phyloP scores from a whole-genome alignment of 2,329 filamentous ascomycete species.

The Chaetomiaceae sp. region DNA sequence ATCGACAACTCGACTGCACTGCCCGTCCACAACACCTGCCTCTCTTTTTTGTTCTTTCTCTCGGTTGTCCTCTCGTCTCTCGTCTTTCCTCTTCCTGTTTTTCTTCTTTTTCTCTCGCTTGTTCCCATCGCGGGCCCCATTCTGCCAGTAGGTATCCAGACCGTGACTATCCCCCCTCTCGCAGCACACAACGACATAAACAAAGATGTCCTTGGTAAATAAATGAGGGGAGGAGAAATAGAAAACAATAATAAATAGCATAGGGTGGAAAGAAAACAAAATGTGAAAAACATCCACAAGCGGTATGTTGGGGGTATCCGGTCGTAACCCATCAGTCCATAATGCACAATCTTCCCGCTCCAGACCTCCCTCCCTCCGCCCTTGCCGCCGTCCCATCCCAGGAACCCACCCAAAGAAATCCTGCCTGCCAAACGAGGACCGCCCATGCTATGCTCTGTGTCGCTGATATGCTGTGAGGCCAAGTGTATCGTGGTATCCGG shows the following conservation, averaged over 20 bases:
- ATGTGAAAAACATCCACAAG: constrained; percentile 15
- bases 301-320: constrained; percentile 25
- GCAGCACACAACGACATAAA: background rate
- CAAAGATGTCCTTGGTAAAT: constrained; percentile 2
- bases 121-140: background rate
- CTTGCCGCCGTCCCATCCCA: constrained; percentile 2
- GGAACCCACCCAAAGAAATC: background rate
- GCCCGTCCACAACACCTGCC: background rate
- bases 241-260: constrained; percentile 7
- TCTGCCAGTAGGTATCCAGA: constrained; percentile 7
- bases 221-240: background rate
- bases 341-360: constrained; percentile 25
- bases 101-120: background rate
- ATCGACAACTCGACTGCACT: no score
- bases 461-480: constrained; percentile 26
- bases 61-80: background rate
- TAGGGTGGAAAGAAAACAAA: constrained; percentile 9
- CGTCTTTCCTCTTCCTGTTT: background rate
- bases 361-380: constrained; percentile 10
- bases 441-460: constrained; percentile 24
- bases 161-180: background rate
- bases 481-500: constrained; percentile 27
- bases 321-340: constrained; percentile 23
- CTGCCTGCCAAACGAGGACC: constrained; percentile 7
- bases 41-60: constrained; percentile 10